Evolutionary conservation across 1,284 basidiomycete species (phyloP), one percentile per base, ranked within the genome.

Genomic region (Anthracocystis walkeri): DNA sequence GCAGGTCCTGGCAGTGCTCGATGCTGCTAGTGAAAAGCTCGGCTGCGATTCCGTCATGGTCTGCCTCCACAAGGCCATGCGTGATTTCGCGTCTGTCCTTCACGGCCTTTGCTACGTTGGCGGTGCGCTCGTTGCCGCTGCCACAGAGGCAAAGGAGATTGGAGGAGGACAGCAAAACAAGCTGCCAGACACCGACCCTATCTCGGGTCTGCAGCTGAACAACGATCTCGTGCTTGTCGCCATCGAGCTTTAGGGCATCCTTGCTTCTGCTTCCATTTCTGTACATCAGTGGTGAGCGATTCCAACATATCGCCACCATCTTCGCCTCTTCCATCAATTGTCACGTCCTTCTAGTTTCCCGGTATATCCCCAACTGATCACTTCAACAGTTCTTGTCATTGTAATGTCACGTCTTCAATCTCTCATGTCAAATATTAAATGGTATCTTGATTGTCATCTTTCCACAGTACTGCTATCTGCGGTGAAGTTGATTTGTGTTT

Each of bases 21-120:
- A 83, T 52, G 58, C 65, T n/a, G 81, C 81, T 1, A 75, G 73
- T 50, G 79, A 83, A 33, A 68, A 72, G 49, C 66, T 79, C 10
- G 68, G 65, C 16, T 80, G 77, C 23, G 77, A 72, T 3, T 64
- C 67, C 4, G 78, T 82, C 29, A 72, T 83, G 58, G 59, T 83
- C 27, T 80, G 75, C 29, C 60, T 83, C 50, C 65, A 77, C 25
- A 62, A 62, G 21, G 46, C 58, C 27, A 65, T 78, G 53, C 59
- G 61, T 12, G 81, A 82, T 38, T 75, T 80, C 25, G 54, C 64
- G 6, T 64, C 72, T 1, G 69, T 81, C 10, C 64, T 83, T 8
- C 81, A 79, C 52, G 81, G 81, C 2, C 61, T 83, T 12, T 80
- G 79, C 62, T 83, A 83, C 38, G 81, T 83, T 2, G 81, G 81